phyloP scores from a whole-genome alignment of 768 basidiomycete genomes.

The Russula vinacea region DNA sequence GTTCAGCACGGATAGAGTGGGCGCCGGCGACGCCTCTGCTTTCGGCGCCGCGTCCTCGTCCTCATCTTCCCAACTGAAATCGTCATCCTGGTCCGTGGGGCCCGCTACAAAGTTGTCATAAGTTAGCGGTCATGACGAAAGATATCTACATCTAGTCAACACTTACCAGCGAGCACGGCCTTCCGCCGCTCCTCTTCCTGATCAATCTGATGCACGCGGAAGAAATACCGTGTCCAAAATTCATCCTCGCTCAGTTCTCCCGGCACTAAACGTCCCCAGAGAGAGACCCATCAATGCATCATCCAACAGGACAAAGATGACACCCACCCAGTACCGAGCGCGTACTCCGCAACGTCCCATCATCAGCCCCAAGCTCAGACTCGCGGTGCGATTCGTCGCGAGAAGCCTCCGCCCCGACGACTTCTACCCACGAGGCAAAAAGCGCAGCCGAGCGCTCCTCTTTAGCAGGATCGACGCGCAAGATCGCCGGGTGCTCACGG shows the following conservation, averaged over 20 bases:
- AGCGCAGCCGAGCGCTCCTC: slow-evolving; percentile 54
- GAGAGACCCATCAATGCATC: neutral
- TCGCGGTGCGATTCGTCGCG: slow-evolving; percentile 52
- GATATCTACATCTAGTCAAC: neutral
- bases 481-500: slow-evolving; percentile 67
- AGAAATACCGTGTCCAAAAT: slow-evolving; percentile 91
- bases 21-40: neutral
- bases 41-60: slow-evolving; percentile 58
- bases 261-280: slow-evolving; percentile 52
- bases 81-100: slow-evolving; percentile 71
- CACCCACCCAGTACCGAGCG: slow-evolving; percentile 57
- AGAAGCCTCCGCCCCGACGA: slow-evolving; percentile 51
- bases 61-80: slow-evolving; percentile 90
- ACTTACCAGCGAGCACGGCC: slow-evolving; percentile 66
- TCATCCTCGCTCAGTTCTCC: slow-evolving; percentile 54
- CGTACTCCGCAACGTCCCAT: slow-evolving; percentile 50
- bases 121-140: neutral
- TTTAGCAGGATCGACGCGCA: slow-evolving; percentile 70
- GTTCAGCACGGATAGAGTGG: neutral
- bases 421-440: slow-evolving; percentile 57
- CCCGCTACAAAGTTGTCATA: slow-evolving; percentile 37
- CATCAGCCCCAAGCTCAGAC: slow-evolving; percentile 47
- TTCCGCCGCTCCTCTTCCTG: slow-evolving; percentile 77
- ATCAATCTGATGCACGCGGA: slow-evolving; percentile 78
- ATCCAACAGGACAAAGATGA: slow-evolving; percentile 13